Base-by-base conservation (phyloP, 805 yeast genomes). In the Nakazawaea sp. region DNA sequence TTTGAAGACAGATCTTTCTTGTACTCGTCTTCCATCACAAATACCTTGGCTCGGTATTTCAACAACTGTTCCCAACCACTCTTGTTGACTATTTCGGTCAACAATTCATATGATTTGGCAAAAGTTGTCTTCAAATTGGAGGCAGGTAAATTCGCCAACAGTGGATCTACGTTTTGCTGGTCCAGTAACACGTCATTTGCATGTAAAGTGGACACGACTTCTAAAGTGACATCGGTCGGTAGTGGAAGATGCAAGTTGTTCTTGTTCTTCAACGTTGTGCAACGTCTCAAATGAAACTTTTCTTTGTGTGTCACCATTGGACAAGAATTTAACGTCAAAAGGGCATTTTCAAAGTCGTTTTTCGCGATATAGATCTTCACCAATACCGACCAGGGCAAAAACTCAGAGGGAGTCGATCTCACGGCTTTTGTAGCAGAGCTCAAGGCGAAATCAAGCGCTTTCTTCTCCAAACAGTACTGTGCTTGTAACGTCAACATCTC, bases 291-390 rank as follows among this genome's bases (percentile, higher is more conserved):
- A 17, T 68, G 64, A 52, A 66, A 82, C 44, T 72, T 72, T 47
- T 83, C 92, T 51, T 76, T 79, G 49, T 78, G 75, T 9, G 82
- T 73, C 37, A 78, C 78, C 87, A 84, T 81, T 18, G 94, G 94
- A 50, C 89, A 81, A 12, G 90, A 78, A 49, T 84, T 84, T 45
- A 84, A 64, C 1, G 88, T 74, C 40, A 82, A 58, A 36, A 84
- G 62, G 1, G 92, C 84, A 46, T 80, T 72, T 52, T 82, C 89
- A 52, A 75, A 74, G 55, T 81, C 80, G 19, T 76, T 77, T 35
- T 74, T 52, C 31, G 70, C 68, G 27, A 82, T 73, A 54, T 83
- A 82, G 1, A 75, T 71, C 46, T 69, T 68, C 7, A 82, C 83
- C 41, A 84, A 56, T 40, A 73, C 58, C 3, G 80, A 69, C 95